Evolutionary conservation across 306 rosid species (phyloP).

Genomic region (Glycine soja): DNA sequence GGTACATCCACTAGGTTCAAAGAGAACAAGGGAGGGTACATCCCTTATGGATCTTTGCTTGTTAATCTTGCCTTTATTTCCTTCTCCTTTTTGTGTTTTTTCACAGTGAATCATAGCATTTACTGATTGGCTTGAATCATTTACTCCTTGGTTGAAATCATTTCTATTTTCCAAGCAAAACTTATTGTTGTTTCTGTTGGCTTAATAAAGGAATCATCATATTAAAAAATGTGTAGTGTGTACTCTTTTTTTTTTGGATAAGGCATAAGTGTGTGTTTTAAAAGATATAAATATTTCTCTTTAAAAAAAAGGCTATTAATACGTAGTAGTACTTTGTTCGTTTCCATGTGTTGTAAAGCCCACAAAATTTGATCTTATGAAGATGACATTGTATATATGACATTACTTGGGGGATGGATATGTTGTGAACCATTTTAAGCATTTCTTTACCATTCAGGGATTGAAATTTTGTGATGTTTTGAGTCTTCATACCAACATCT

Average conservation of each 20-base stretch:
- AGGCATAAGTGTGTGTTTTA: neutral
- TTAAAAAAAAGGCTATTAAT: conserved; percentile 1
- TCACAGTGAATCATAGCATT: neutral
- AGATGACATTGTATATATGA: conserved; percentile 30
- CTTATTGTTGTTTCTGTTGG: conserved; percentile 31
- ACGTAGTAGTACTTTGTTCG: conserved; percentile 9
- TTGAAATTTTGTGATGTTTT: conserved; percentile 21
- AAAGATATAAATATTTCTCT: too few relatives aligned
- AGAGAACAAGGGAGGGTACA: too few relatives aligned
- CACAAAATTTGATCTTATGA: conserved; percentile 22
- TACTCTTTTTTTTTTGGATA: conserved; percentile 3
- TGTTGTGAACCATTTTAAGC: conserved; percentile 25
- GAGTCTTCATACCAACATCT: neutral
- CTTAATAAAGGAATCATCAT: conserved; percentile 32
- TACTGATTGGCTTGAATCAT: too few relatives aligned
- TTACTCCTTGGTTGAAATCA: neutral
- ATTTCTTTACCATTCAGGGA: conserved; percentile 14
- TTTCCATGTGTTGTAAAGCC: conserved; percentile 27
- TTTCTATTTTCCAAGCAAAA: neutral
- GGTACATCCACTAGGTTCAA: too few relatives aligned
- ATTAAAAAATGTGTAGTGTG: conserved; percentile 24
- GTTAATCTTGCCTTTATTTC: neutral
- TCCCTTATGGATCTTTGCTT: too few relatives aligned
- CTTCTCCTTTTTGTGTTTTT: conserved; percentile 23
- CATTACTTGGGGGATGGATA: neutral